These are phyloP conservation scores for Blastomyces gilchristii DNA, from an alignment of 2,329 filamentous ascomycete genomes.

Conservation along the genomic window DNA sequence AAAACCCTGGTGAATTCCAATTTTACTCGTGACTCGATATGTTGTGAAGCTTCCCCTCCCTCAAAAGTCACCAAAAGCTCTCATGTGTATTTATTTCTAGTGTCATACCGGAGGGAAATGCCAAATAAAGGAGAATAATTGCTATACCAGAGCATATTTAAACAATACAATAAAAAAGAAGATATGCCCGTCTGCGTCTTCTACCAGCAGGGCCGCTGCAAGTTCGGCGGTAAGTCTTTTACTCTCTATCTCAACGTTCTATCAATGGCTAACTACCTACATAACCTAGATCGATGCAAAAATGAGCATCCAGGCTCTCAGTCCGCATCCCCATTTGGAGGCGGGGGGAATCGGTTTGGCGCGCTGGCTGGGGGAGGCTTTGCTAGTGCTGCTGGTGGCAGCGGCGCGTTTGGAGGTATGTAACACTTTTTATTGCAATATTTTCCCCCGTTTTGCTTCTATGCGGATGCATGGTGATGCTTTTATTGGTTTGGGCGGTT, in stretches of 20 bases:
- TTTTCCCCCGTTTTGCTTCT: constrained; percentile 3
- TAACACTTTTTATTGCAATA: background rate
- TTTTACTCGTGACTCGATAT: no score
- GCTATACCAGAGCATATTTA: background rate
- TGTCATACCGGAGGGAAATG: background rate
- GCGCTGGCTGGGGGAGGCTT: constrained; percentile 26
- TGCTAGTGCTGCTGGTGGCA: constrained; percentile 11
- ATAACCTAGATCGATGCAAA: constrained; percentile 44
- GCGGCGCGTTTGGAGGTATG: constrained; percentile 35
- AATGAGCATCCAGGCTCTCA: constrained; percentile 48
- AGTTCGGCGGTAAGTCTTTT: constrained; percentile 47
- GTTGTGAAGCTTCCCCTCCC: no score
- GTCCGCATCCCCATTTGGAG: constrained; percentile 19
- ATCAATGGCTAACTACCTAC: constrained; percentile 5
- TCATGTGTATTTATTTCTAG: no score
- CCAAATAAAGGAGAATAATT: background rate
- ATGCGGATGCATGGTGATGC: background rate
- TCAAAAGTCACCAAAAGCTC: no score
- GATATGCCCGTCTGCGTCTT: constrained; percentile 49
- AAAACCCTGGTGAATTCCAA: no score
- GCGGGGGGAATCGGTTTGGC: constrained; percentile 50
- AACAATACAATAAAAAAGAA: background rate
- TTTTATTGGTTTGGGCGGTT: background rate
- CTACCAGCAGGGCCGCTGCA: constrained; percentile 56
- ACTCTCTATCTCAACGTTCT: constrained; percentile 1